Base-by-base conservation (phyloP, 495 filamentous ascomycete species). In the Physcia stellaris region DNA sequence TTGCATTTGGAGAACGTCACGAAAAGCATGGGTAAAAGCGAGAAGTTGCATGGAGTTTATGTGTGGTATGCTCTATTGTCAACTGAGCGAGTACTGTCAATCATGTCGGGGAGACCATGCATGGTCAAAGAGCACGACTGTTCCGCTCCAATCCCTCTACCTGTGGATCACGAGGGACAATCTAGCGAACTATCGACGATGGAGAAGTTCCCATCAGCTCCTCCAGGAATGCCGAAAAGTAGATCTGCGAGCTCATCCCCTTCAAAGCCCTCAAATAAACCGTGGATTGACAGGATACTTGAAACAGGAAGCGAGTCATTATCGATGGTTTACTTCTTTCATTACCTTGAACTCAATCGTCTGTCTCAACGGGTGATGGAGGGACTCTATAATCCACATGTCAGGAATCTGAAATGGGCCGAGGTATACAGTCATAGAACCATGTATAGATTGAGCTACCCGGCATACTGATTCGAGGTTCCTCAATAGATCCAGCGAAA, bases 51-150 rank as follows among this genome's bases (percentile, higher is more conserved):
- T 21, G 61, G 73, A 27, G 65, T 69, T 34, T 68, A 71, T 3
- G 61, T 76, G 16, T 80, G 75, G 75, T 77, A 70, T 63, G 63
- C 74, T 6, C 37, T 79, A 12, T 71, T 71, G 41, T 66, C 62
- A 4, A 41, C 79, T 15, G 76, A 80, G 24, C 64, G 69, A 35
- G 57, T 67, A 10, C 61, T 80, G 28, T 64, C 65, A 44, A 56
- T 66, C 18, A 68, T 79, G 42, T 78, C 71, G 2, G 76, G 76
- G 10, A 65, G 76, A 11, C 75, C 74, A 4, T 68, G 65, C 15
- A 70, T 64, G 42, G 67, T 79, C 21, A 54, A 58, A 17, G 66
- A 75, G 38, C 58, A 57, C 33, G 62, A 68, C 43, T 72, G 65
- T 46, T 70, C 65, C 27, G 69, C 67, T 4, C 66, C 73, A 10